phyloP scores from a whole-genome alignment of 2,329 filamentous ascomycete species.

The Neurospora crassa region DNA sequence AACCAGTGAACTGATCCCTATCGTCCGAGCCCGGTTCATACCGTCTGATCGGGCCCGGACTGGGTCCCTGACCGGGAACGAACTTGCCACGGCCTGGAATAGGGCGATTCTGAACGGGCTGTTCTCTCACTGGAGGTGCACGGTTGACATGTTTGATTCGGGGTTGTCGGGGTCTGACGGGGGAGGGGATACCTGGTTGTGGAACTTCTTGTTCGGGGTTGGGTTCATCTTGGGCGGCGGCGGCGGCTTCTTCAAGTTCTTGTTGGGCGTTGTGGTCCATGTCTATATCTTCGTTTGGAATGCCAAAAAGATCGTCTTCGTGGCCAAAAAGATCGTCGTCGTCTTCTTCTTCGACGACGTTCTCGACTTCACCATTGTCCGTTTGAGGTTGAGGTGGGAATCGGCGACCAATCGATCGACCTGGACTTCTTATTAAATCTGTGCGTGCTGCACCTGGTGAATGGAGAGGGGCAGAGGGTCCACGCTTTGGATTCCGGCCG shows the following conservation, averaged over 20 bases:
- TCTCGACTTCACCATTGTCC: not conserved
- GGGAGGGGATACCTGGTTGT: not conserved
- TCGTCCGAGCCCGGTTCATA: not conserved
- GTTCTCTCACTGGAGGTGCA: not conserved
- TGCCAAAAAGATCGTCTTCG: not conserved
- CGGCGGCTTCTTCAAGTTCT: not conserved
- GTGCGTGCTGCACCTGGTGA: not conserved
- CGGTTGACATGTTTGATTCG: not conserved
- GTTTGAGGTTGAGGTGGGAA: not conserved
- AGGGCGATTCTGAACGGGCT: not conserved
- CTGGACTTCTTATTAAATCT: not conserved
- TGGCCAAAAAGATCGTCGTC: not conserved
- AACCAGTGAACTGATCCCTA: not conserved
- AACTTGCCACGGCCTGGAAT: not conserved
- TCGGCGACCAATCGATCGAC: not conserved
- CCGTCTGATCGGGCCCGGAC: not conserved
- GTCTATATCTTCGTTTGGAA: not conserved
- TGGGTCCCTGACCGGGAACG: not conserved
- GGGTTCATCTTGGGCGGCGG: not conserved
- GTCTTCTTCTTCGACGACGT: not conserved
- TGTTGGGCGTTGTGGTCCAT: not conserved
- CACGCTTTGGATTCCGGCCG: not conserved
- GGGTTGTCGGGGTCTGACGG: not conserved
- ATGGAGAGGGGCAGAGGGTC: not conserved
- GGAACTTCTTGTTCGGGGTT: not conserved